These are phyloP conservation scores for Cercospora berteroae DNA, from an alignment of 2,329 filamentous ascomycete genomes.

Conservation along the genomic window DNA sequence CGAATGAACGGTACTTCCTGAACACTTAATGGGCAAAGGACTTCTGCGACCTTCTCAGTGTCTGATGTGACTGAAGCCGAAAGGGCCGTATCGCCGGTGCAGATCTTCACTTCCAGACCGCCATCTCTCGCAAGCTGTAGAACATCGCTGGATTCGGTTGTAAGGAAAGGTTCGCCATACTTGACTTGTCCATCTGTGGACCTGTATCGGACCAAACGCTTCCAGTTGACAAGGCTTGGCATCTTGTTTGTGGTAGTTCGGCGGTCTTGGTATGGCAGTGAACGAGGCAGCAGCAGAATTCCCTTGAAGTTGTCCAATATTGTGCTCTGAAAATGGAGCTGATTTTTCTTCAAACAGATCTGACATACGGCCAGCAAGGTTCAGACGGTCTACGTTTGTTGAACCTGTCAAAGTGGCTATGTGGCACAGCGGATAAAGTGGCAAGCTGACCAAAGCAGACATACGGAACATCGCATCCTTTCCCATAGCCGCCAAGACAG, in stretches of 20 bases:
- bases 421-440: background rate
- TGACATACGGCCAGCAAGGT: background rate
- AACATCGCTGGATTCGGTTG: conserved; percentile 28
- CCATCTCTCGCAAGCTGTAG: conserved; percentile 20
- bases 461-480: background rate
- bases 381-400: background rate
- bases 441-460: background rate
- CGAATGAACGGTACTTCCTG: conserved; percentile 56
- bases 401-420: background rate
- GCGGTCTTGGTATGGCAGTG: background rate
- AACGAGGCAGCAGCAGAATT: background rate
- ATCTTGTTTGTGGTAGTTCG: background rate
- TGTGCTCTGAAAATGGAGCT: background rate
- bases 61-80: conserved; percentile 53
- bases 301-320: background rate
- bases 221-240: conserved; percentile 17
- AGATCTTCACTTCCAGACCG: conserved; percentile 51
- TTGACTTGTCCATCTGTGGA: conserved; percentile 67
- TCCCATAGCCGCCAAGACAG: background rate
- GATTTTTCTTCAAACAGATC: background rate
- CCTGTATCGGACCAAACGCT: conserved; percentile 69
- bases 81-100: conserved; percentile 47
- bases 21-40: conserved; percentile 53
- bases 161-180: conserved; percentile 68
- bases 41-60: conserved; percentile 51